A percentile compares a stretch with the other conserved stretches of the same genome.
Conservation (phyloP, 345 rosid genomes). For the Tarenaya hassleriana region DNA sequence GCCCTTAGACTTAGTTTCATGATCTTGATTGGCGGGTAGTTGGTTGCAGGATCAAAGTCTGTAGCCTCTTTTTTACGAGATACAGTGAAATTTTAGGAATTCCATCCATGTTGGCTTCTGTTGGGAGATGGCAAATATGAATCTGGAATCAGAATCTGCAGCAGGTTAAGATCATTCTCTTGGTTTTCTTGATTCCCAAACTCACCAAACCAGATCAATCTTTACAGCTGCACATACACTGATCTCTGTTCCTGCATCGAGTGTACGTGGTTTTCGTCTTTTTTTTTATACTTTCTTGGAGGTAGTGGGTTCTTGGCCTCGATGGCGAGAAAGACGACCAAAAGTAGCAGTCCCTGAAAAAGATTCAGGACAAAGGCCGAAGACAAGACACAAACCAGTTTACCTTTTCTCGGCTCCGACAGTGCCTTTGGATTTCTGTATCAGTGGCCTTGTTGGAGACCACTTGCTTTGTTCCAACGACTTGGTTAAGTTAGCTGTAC, state of each 20-base stretch:
- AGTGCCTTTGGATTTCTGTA: constrained; percentile 17
- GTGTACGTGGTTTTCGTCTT: constrained; percentile 17
- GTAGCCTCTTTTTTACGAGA: too few relatives aligned
- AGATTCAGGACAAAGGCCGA: constrained; percentile 67
- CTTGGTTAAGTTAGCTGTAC: too few relatives aligned
- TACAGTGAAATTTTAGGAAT: too few relatives aligned
- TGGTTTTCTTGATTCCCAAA: constrained; percentile 9
- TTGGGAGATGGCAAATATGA: too few relatives aligned
- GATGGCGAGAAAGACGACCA: constrained; percentile 51
- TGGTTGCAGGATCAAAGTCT: too few relatives aligned
- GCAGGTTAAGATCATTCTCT: background rate
- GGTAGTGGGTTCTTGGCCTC: constrained; percentile 49
- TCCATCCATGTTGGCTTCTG: too few relatives aligned
- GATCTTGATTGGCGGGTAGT: too few relatives aligned
- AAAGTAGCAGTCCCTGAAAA: constrained; percentile 72
- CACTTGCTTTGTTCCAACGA: constrained; percentile 41
- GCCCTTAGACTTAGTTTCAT: too few relatives aligned
- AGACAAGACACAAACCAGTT: constrained; percentile 62
- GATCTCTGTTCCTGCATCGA: constrained; percentile 17
- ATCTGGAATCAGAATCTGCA: too few relatives aligned
- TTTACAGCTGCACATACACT: constrained; percentile 23
- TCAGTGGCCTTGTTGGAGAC: constrained; percentile 29
- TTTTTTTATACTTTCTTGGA: constrained; percentile 9
- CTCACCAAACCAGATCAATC: constrained; percentile 12
- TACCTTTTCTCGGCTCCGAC: constrained; percentile 19